Conservation (phyloP, 805 yeast genomes). For the Lipomyces mesembrius region DNA sequence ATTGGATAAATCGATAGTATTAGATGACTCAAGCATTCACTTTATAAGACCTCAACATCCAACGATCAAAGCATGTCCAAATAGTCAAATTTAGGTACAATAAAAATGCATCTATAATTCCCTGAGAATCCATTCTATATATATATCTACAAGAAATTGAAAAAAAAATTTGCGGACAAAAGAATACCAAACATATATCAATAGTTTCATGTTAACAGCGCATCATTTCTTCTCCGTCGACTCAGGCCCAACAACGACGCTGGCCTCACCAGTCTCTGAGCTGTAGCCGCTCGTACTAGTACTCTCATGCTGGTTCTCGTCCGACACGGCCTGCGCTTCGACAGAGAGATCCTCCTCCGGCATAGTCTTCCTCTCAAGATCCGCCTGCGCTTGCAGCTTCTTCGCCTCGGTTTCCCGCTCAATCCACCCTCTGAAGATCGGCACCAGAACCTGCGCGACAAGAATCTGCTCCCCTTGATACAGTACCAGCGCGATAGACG, state of each 20-base stretch:
- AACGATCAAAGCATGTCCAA: background rate
- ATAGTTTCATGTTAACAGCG: background rate
- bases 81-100: background rate
- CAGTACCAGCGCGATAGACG: slow-evolving; percentile 80
- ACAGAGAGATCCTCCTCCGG: background rate
- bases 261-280: background rate
- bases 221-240: background rate
- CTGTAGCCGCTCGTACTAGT: background rate
- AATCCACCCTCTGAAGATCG: slow-evolving; percentile 73
- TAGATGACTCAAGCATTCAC: background rate
- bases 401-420: slow-evolving; percentile 24
- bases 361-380: slow-evolving; percentile 6
- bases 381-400: background rate
- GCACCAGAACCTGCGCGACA: slow-evolving; percentile 73
- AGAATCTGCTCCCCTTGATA: slow-evolving; percentile 88
- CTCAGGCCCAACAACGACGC: background rate
- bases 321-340: background rate
- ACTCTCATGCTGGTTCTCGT: background rate
- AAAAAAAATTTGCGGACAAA: no score
- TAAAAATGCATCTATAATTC: background rate
- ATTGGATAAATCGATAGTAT: background rate
- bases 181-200: background rate
- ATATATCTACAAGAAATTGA: background rate
- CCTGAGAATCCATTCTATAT: background rate
- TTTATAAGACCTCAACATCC: background rate